Evolutionary conservation across 2,329 filamentous ascomycete genomes (phyloP).

Genomic region (Aspergillus pseudoterreus): DNA sequence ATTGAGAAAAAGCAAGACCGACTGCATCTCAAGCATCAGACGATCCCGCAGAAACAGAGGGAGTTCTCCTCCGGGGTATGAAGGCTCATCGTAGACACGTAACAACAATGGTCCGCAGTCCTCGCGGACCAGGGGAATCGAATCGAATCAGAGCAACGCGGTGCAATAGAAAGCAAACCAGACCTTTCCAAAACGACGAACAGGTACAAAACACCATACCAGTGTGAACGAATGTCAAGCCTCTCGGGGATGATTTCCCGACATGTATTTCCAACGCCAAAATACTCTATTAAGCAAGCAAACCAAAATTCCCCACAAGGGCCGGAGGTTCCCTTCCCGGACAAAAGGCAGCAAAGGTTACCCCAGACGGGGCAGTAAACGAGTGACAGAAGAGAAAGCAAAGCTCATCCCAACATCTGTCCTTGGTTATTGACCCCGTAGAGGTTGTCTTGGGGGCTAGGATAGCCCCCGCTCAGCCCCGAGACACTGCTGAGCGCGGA

Average conservation of each 20-base stretch:
- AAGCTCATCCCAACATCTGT: slow-evolving; percentile 23
- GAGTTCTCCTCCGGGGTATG: slow-evolving; percentile 16
- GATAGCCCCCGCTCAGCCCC: slow-evolving; percentile 33
- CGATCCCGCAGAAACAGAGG: slow-evolving; percentile 8
- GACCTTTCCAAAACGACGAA: background rate
- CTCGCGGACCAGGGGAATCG: slow-evolving; percentile 5
- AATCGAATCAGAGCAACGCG: background rate
- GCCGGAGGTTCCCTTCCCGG: background rate
- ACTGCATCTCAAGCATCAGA: background rate
- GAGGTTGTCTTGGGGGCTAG: slow-evolving; percentile 27
- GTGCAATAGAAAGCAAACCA: no score
- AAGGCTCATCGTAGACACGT: slow-evolving; percentile 20
- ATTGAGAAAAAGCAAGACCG: background rate
- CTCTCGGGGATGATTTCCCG: background rate
- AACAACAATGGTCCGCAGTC: slow-evolving; percentile 8
- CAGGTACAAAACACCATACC: background rate
- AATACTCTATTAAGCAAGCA: no score
- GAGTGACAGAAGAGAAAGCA: slow-evolving; percentile 12
- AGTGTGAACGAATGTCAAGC: background rate
- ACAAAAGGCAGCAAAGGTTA: background rate
- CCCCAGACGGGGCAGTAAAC: background rate
- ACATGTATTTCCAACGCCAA: background rate
- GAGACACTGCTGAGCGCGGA: slow-evolving; percentile 33
- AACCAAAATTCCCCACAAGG: background rate
- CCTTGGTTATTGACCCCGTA: slow-evolving; percentile 25